These are phyloP conservation scores for Kwoniella europaea DNA, from an alignment of 768 basidiomycete genomes.

Conservation along the genomic window DNA sequence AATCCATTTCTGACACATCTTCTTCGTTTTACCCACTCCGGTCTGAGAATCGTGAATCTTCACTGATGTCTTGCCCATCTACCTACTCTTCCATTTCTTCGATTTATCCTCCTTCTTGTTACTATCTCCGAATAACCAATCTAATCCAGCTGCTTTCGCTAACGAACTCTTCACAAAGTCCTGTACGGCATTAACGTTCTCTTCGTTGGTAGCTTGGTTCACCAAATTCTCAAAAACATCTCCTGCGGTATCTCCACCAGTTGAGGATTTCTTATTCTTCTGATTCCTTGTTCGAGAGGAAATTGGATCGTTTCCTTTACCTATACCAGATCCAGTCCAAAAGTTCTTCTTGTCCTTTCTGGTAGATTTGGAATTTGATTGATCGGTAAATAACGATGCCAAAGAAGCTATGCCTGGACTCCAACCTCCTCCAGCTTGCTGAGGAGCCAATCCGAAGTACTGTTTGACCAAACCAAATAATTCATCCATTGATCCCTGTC, in stretches of 20 bases:
- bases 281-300: conserved; percentile 27
- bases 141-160: conserved; percentile 37
- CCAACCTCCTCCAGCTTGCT: background rate
- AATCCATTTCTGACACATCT: background rate
- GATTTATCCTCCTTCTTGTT: conserved; percentile 11
- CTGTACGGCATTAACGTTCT: conserved; percentile 25
- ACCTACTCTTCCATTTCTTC: conserved; percentile 18
- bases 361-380: conserved; percentile 2
- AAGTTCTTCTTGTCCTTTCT: background rate
- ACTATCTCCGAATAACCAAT: conserved; percentile 27
- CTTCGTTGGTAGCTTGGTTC: conserved; percentile 25
- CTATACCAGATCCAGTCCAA: background rate
- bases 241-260: conserved; percentile 7
- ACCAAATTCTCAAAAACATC: conserved; percentile 37
- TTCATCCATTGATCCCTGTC: conserved; percentile 47
- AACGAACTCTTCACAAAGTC: conserved; percentile 40
- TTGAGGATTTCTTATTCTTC: conserved; percentile 13
- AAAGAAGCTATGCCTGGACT: conserved; percentile 37
- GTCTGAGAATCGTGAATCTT: too few relatives aligned
- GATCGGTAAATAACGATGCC: conserved; percentile 30
- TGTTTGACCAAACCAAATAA: conserved; percentile 39
- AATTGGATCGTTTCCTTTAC: conserved; percentile 21
- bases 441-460: conserved; percentile 28
- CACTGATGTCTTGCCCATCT: background rate
- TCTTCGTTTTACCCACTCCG: too few relatives aligned